Base-by-base conservation (phyloP, 345 rosid species). In the Eutrema japonicum region DNA sequence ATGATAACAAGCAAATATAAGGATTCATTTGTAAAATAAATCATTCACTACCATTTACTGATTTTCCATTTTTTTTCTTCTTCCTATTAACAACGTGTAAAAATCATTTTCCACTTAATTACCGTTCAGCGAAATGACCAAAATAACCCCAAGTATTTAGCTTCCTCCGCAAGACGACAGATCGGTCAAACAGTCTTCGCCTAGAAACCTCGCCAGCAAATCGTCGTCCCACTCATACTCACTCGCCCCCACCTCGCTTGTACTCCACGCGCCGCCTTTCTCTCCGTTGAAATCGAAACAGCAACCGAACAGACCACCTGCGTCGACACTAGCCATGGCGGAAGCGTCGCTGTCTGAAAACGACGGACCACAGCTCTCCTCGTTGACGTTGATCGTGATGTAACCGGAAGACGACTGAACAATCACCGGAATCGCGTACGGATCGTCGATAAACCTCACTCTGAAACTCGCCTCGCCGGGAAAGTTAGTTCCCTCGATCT, bases 361-460 rank as follows among this genome's bases (percentile, higher is more conserved):
- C 26, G 97, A 92, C 10, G 97, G 83, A 0, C 97, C 97, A 73
- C 96, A 92, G 73, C 81, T 88, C 81, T 92, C 96, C 56, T 92
- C 97, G 79, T 92, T 89, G 49, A 87, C 92, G 86, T 92, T 85
- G 76, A 89, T 89, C 66, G 97, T 92, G 56, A 89, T 49, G 83
- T 83, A 88, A 4, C 89, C 84, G 16, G 89, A 82, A 5, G 83
- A 87, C 7, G 80, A 80, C 81, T 84, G 90, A 30, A 84, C 84
- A 11, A 77, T 53, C 73, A 84, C 35, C 70, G 80, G 62, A 29
- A 84, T 68, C 14, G 87, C 78, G 85, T 85, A 86, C 4, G 96
- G 96, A 55, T 88, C 78, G 53, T 86, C 90, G 72, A 81, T 82
- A 82, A 92, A 92, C 88, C 66, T 85, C 29, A 92, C 96, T 66